These are phyloP conservation scores for Populus hybrid DNA, from an alignment of 441 rosid genomes.

Conservation along the genomic window DNA sequence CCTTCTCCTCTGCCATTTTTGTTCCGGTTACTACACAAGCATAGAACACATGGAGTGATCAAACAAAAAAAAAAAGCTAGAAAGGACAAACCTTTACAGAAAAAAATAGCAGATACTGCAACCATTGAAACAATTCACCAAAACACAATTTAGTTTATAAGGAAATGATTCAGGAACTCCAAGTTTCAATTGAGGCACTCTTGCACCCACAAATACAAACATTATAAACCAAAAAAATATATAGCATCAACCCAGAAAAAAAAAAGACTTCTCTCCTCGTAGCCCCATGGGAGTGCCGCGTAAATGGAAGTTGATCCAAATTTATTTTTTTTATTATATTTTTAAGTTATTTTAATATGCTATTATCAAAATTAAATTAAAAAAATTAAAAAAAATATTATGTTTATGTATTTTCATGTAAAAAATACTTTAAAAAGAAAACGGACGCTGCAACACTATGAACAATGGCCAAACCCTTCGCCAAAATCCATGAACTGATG, in stretches of 20 bases:
- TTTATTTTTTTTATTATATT: too few relatives aligned
- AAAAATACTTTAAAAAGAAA: too few relatives aligned
- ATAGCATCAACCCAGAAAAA: neutral
- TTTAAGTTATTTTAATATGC: too few relatives aligned
- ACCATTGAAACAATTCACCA: neutral
- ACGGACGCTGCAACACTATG: too few relatives aligned
- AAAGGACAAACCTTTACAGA: neutral
- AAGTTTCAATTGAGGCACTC: neutral
- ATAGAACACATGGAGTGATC: neutral
- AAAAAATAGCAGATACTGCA: neutral
- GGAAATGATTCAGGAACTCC: neutral
- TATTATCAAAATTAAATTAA: too few relatives aligned
- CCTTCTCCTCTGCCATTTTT: constrained; percentile 31
- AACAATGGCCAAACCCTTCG: neutral
- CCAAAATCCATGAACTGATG: neutral
- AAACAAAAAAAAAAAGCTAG: neutral
- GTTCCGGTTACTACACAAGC: constrained; percentile 8
- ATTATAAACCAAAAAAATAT: neutral
- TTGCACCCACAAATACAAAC: neutral
- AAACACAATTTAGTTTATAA: neutral
- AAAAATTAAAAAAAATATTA: too few relatives aligned
- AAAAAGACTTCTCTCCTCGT: neutral
- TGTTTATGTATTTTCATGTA: too few relatives aligned
- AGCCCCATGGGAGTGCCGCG: too few relatives aligned
- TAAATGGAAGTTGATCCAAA: too few relatives aligned